These are phyloP conservation scores for Mrakia frigida DNA, from an alignment of 768 basidiomycete genomes.

Conservation along the genomic window DNA sequence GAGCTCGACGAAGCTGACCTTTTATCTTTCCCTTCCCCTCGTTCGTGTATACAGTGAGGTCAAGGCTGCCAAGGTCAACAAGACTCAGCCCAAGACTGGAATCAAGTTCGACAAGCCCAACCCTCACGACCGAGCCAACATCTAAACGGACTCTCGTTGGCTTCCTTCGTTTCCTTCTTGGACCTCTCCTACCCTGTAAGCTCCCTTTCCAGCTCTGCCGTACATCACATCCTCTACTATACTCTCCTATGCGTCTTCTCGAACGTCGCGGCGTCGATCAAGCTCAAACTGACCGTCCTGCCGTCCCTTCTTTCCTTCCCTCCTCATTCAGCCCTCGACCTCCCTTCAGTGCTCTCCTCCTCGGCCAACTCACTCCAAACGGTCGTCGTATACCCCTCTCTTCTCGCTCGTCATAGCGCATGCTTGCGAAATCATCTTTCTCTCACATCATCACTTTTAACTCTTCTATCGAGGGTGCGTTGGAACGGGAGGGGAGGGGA, in stretches of 20 bases:
- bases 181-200: neutral
- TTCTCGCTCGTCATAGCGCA: constrained; percentile 15
- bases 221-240: too few species aligned
- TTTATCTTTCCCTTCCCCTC: neutral
- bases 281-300: neutral
- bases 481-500: too few species aligned
- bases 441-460: neutral
- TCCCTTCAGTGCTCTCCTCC: neutral
- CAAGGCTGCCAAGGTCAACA: constrained; percentile 16
- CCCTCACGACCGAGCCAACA: constrained; percentile 28
- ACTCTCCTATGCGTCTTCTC: neutral
- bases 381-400: constrained; percentile 6
- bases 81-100: constrained; percentile 14
- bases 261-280: too few species aligned
- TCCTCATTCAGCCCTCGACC: neutral
- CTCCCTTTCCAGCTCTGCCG: neutral
- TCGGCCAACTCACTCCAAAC: neutral
- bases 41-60: neutral
- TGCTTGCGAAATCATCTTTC: neutral
- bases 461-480: neutral
- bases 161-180: neutral
- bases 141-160: neutral
- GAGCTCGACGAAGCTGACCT: constrained; percentile 17
- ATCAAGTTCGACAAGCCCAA: constrained; percentile 24
- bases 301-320: too few species aligned